phyloP scores from a whole-genome alignment of 371 early-diverging fungal genomes.

The Mortierella sp. region DNA sequence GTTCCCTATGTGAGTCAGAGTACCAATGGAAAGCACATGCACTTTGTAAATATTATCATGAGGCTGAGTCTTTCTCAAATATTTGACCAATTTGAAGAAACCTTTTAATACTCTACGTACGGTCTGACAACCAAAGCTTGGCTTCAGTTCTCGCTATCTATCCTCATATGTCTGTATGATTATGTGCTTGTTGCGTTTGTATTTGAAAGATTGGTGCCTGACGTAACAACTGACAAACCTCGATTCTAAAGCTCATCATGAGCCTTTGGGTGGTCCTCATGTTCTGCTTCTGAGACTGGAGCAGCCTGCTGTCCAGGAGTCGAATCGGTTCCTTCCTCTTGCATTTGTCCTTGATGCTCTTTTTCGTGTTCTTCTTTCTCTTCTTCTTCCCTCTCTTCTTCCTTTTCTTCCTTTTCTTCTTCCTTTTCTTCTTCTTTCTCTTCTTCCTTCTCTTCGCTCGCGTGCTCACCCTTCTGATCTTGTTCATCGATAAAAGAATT shows the following conservation, averaged over 20 bases:
- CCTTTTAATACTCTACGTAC: neutral
- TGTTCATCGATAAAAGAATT: neutral
- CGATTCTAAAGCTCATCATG: conserved; percentile 37
- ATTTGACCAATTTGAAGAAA: no score
- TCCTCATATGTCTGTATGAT: neutral
- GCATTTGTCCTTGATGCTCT: neutral
- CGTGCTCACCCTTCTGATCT: neutral
- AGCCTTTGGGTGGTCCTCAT: conserved; percentile 8
- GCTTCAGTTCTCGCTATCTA: neutral
- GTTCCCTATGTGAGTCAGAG: neutral
- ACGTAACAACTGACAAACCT: neutral
- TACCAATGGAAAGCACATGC: no score
- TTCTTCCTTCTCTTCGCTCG: neutral
- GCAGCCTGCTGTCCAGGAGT: conserved; percentile 49
- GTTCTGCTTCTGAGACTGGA: conserved; percentile 11
- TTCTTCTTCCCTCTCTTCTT: conserved; percentile 4
- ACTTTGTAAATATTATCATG: no score
- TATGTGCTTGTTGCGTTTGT: no score
- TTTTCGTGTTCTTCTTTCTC: neutral
- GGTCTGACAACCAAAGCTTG: neutral
- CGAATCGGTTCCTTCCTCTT: conserved; percentile 11
- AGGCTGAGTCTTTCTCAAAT: no score
- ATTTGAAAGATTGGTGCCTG: neutral
- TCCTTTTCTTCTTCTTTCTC: conserved; percentile 6
- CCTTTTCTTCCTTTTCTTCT: conserved; percentile 7